A percentile compares a stretch with the other conserved stretches of the same genome.
Conservation (phyloP, 2,329 filamentous ascomycete genomes). For the Aspergillus chevalieri region DNA sequence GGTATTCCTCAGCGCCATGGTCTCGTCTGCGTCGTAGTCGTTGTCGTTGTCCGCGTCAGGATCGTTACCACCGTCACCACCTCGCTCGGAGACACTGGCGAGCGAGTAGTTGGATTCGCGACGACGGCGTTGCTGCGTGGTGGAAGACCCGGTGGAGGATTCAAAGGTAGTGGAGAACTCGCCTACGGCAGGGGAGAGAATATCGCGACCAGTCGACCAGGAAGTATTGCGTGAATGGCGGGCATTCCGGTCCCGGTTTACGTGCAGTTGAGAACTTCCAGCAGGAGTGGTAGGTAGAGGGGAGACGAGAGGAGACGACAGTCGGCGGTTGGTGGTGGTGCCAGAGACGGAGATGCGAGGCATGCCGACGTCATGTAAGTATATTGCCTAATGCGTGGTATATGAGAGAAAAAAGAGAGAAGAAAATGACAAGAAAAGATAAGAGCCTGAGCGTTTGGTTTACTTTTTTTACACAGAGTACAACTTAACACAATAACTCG, state of each 20-base stretch:
- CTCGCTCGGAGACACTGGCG: conserved; percentile 24
- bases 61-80: conserved; percentile 17
- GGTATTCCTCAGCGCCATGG: conserved; percentile 25
- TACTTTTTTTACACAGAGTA: background rate
- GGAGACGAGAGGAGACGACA: conserved; percentile 2
- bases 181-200: background rate
- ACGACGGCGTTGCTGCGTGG: conserved; percentile 24
- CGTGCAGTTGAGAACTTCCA: conserved; percentile 2
- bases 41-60: conserved; percentile 19
- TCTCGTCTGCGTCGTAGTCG: conserved; percentile 8
- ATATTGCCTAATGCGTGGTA: conserved; percentile 2
- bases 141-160: conserved; percentile 13
- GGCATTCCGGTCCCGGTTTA: conserved; percentile 27
- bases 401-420: conserved; percentile 4
- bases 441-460: background rate
- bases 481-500: background rate
- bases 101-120: conserved; percentile 29
- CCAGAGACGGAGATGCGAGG: conserved; percentile 1
- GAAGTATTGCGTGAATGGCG: conserved; percentile 31
- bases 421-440: conserved; percentile 4
- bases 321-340: background rate
- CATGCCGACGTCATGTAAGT: conserved; percentile 3
- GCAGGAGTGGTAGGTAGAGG: background rate
- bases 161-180: background rate
- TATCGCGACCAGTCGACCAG: conserved; percentile 29